Base-by-base conservation (phyloP, 768 basidiomycete species). In the Hygrocybe coccinea region DNA sequence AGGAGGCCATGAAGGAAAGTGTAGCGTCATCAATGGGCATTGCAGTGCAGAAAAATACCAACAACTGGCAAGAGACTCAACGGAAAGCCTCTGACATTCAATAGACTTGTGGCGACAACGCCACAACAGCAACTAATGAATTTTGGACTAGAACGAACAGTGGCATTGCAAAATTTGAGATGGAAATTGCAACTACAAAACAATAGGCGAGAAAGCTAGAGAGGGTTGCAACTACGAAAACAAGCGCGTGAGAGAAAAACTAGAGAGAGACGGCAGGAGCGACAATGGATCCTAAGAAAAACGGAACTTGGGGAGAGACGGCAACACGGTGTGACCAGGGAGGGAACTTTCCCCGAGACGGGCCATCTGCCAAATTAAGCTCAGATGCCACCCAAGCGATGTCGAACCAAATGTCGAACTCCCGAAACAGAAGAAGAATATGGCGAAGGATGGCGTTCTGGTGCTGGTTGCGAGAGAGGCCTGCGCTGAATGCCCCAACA, bases 401-500 rank as follows among this genome's bases (percentile, higher is more conserved):
- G 1, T 66, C 51, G 5, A 72, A 50, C 64, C 65, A 70, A n/a
- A 73, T 61, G 38, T 66, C 64, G 0, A 47, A 46, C 1, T 34
- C n/a, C 2, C 62, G 61, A 22, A 69, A 57, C 2, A 67, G 55
- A 1, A 35, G 17, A 0, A 68, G 57, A 2, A 73, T 71, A 0
- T 60, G 51, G 4, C 63, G 56, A 0, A 75, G 59, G 5, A 69
- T 62, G 0, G 22, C 10, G 44, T 73, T 75, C 33, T 72, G 70
- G n/a, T 66, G 55, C 0, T 55, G 56, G 33, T 67, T 72, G 1
- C 64, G 50, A 10, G 69, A 73, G 3, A 52, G 54, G 0, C 68
- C 65, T 0, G 63, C 60, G 0, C 57, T 29, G 9, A 75, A 52
- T 2, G 64, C 65, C 2, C 68, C 67, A 14, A 74, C 56, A 8